A percentile compares a stretch with the other conserved stretches of the same genome.
These are phyloP conservation scores for Sicyos edulis DNA, from an alignment of 306 rosid species.

Conservation along the genomic window DNA sequence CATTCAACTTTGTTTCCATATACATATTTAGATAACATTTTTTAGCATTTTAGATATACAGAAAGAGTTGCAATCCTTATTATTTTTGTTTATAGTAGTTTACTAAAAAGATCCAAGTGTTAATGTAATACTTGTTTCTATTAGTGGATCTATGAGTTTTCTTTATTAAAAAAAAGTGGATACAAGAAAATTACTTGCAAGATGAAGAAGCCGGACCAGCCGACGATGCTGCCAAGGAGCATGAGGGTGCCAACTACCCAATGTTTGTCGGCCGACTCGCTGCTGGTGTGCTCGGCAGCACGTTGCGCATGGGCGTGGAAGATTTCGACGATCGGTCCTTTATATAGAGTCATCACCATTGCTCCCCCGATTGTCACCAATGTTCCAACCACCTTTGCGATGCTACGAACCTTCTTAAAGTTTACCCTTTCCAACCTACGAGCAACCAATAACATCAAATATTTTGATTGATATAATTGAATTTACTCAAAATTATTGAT, in stretches of 20 bases:
- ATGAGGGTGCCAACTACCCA: slow-evolving; percentile 60
- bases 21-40: no score
- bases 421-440: slow-evolving; percentile 76
- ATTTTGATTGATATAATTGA: no score
- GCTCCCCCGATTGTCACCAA: slow-evolving; percentile 77
- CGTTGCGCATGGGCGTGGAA: slow-evolving; percentile 35
- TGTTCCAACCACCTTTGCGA: slow-evolving; percentile 82
- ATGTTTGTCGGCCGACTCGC: slow-evolving; percentile 44
- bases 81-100: no score
- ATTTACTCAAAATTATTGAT: no score
- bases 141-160: no score
- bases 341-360: slow-evolving; percentile 93
- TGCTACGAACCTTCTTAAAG: slow-evolving; percentile 51
- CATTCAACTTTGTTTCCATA: no score
- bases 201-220: slow-evolving; percentile 95
- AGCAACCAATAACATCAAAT: not conserved
- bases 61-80: no score
- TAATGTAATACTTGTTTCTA: no score
- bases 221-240: slow-evolving; percentile 60
- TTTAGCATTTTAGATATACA: no score
- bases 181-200: slow-evolving; percentile 49
- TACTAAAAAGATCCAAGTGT: no score
- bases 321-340: slow-evolving; percentile 68
- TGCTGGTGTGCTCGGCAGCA: slow-evolving; percentile 17
- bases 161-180: no score